Base-by-base conservation (phyloP, 2,329 filamentous ascomycete species). In the Plectosphaerella sp. region DNA sequence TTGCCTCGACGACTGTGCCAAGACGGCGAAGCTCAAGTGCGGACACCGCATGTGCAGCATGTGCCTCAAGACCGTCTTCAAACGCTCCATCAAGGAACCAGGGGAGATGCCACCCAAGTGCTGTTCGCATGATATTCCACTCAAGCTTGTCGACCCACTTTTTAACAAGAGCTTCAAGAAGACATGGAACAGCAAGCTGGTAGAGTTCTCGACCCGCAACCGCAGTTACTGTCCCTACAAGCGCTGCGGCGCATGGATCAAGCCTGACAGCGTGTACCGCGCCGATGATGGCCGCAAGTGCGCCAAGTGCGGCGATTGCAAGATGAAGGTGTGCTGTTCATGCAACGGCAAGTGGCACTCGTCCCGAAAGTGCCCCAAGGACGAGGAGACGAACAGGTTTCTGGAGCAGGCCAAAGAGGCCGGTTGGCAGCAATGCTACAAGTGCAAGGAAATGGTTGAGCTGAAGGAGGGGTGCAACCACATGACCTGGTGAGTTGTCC, bases 41-140 rank as follows among this genome's bases (percentile, higher is more conserved):
- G 84, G 84, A 3, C 91, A 96, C 67, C 82, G 84, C 56, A 91
- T 93, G 87, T 96, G 91, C 68, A 78, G 88, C 57, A 67, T 77
- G 8, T 96, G 91, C 66, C 74, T 96, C 41, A 87, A 84, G 66
- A 82, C 84, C 48, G 79, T 83, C 52, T 96, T 95, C 69, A 83
- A 78, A 50, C 77, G 90, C 55, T 94, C 90, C 11, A 76, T 92
- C 56, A 85, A 78, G 42, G 89, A 95, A 64, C 84, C 88, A 1
- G 80, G 84, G 54, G 85, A 90, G 59, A 95, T 96, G 89, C 90
- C 91, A 16, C 91, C 91, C 0, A 82, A 78, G 64, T 96, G 91
- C 69, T 96, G 91, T 68, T 62, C 79, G 18, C 82, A 90, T 12
- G 80, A 83, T 59, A 95, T 96, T 53, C 83, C 87, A 1, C 72